These are phyloP conservation scores for Botrytis hyacinthi DNA, from an alignment of 2,329 filamentous ascomycete species.

Conservation along the genomic window DNA sequence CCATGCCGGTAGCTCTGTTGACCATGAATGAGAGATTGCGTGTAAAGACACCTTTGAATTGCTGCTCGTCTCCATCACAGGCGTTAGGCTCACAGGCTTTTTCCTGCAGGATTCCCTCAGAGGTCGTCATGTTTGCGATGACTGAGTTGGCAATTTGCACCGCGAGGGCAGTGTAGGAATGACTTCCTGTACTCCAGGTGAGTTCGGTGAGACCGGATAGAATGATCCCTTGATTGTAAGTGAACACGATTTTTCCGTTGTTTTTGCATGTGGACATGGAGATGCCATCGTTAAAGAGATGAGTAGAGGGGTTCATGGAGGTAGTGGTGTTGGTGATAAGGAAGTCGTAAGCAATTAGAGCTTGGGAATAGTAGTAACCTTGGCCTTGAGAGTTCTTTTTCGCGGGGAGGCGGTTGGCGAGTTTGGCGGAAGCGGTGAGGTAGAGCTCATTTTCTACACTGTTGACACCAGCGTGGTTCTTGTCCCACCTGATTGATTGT, in stretches of 20 bases:
- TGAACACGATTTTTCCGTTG: slow-evolving; percentile 45
- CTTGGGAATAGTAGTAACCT: slow-evolving; percentile 57
- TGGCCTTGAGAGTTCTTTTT: slow-evolving; percentile 42
- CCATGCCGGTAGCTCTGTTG: slow-evolving; percentile 27
- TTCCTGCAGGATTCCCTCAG: slow-evolving; percentile 52
- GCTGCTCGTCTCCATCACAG: slow-evolving; percentile 48
- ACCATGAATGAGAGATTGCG: slow-evolving; percentile 62
- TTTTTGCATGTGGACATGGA: slow-evolving; percentile 49
- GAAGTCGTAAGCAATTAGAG: slow-evolving; percentile 50
- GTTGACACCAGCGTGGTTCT: slow-evolving; percentile 51
- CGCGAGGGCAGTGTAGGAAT: slow-evolving; percentile 47
- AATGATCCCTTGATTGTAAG: slow-evolving; percentile 62
- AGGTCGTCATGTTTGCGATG: slow-evolving; percentile 46
- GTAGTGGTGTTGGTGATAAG: slow-evolving; percentile 45
- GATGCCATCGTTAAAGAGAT: slow-evolving; percentile 55
- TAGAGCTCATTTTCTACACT: slow-evolving; percentile 59
- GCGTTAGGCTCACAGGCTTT: slow-evolving; percentile 49
- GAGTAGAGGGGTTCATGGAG: slow-evolving; percentile 47
- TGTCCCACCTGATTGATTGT: slow-evolving; percentile 47
- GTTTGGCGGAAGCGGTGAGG: slow-evolving; percentile 52
- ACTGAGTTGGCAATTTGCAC: slow-evolving; percentile 54
- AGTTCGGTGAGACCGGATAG: slow-evolving; percentile 57
- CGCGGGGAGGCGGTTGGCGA: slow-evolving; percentile 53
- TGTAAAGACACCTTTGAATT: slow-evolving; percentile 72
- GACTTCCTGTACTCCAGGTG: slow-evolving; percentile 49